These are phyloP conservation scores for Cystobasidiaceae sp. DNA, from an alignment of 1,284 basidiomycete species.

Conservation along the genomic window DNA sequence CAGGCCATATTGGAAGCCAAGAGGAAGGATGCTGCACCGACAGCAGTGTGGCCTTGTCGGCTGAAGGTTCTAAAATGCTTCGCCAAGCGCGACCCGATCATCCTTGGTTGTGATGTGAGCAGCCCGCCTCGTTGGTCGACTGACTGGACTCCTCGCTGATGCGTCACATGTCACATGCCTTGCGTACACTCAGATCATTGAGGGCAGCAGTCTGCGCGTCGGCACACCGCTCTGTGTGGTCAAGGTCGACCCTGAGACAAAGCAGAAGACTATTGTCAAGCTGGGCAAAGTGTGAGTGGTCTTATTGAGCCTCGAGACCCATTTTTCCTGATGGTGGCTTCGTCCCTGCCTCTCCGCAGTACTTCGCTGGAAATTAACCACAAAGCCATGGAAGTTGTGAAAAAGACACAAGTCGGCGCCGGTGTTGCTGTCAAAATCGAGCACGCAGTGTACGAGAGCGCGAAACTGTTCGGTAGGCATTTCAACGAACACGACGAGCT, in stretches of 20 bases:
- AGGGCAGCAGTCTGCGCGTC: slow-evolving; percentile 76
- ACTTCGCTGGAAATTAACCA: slow-evolving; percentile 88
- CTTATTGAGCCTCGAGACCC: background rate
- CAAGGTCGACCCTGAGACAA: slow-evolving; percentile 74
- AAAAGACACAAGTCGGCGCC: slow-evolving; percentile 85
- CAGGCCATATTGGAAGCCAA: slow-evolving; percentile 88
- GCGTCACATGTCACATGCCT: background rate
- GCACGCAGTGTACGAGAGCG: slow-evolving; percentile 89
- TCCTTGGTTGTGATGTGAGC: slow-evolving; percentile 76
- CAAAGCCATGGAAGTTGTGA: slow-evolving; percentile 63
- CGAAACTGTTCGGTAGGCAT: slow-evolving; percentile 75
- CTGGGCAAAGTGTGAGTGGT: slow-evolving; percentile 86
- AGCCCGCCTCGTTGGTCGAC: background rate
- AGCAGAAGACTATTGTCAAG: slow-evolving; percentile 84
- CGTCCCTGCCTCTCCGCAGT: slow-evolving; percentile 49
- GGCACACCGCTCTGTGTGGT: slow-evolving; percentile 96
- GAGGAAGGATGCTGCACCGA: slow-evolving; percentile 82
- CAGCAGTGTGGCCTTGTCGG: slow-evolving; percentile 94
- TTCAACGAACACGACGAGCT: slow-evolving; percentile 93
- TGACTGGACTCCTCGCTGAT: background rate
- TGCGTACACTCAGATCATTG: slow-evolving; percentile 58
- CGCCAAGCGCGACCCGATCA: slow-evolving; percentile 95
- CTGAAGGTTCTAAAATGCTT: slow-evolving; percentile 89
- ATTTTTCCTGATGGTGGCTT: background rate
- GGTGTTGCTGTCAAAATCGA: slow-evolving; percentile 99